These are phyloP conservation scores for Fibroporia radiculosa DNA, from an alignment of 768 basidiomycete species.

Conservation along the genomic window DNA sequence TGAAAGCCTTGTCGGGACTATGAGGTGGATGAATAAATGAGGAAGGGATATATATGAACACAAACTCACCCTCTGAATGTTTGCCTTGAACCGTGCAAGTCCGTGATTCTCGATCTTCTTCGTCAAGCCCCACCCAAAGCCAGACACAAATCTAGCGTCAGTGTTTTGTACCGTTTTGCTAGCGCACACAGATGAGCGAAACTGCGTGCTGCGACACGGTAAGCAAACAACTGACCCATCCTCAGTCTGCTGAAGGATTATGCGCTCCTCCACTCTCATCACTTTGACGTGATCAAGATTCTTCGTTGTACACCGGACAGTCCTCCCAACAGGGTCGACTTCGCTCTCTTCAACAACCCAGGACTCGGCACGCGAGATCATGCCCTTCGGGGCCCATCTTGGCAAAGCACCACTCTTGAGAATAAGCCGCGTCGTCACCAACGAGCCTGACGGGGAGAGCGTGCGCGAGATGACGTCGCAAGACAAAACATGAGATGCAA, in stretches of 20 bases:
- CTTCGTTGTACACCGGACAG: constrained; percentile 71
- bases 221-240: constrained; percentile 49
- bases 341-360: constrained; percentile 96
- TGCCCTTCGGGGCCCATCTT: constrained; percentile 81
- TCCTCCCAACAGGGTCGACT: constrained; percentile 76
- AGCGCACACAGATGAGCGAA: not conserved
- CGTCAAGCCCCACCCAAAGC: constrained; percentile 86
- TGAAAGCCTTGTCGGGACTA: constrained; percentile 87
- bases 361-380: constrained; percentile 78
- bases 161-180: constrained; percentile 82
- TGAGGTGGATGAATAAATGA: not conserved
- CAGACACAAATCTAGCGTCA: constrained; percentile 80
- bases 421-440: constrained; percentile 85
- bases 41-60: constrained; percentile 5
- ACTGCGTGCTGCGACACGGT: not conserved
- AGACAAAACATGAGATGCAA: constrained; percentile 86
- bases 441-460: constrained; percentile 62
- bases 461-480: constrained; percentile 91
- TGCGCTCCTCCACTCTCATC: constrained; percentile 85
- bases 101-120: constrained; percentile 85
- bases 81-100: constrained; percentile 75
- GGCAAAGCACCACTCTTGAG: constrained; percentile 89
- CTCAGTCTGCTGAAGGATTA: constrained; percentile 56
- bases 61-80: constrained; percentile 67
- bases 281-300: constrained; percentile 94